Base-by-base conservation (phyloP, 1,284 basidiomycete genomes). In the Austroboletus niveus region DNA sequence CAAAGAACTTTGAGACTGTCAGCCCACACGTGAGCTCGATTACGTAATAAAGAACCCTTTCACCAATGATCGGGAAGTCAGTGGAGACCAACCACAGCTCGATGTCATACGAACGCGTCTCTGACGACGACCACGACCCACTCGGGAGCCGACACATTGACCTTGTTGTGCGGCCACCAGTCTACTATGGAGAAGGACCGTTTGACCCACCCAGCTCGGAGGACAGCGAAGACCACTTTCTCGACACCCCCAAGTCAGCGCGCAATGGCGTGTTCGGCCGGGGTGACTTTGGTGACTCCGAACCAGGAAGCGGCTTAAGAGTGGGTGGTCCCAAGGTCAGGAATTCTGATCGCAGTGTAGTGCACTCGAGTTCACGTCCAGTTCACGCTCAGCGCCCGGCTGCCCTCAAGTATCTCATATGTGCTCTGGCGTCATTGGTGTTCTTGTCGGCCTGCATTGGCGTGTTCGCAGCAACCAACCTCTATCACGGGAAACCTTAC, bases 161-260 rank as follows among this genome's bases (percentile, higher is more conserved):
- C 30, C 50, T 48, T n/a, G 42, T 40, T 29, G 52, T 66, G 12
- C 64, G 66, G 55, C 81, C 81, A 8, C 66, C 70, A 14, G 71
- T 75, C 5, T 87, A 88, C 69, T 88, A 88, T 57, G 83, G 77
- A 29, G 85, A 88, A 24, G 85, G 85, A 0, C 75, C 80, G 0
- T 89, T 88, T 59, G 83, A 87, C 58, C 76, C 84, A 34, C 84
- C 86, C 8, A 86, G 81, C 61, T 87, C 85, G 41, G 85, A 85
- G 24, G 85, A 84, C 50, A 79, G 80, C 20, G 80, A 81, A 24
- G 72, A 70, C 9, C 66, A 76, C 44, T 64, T 77, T 34, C 73
- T 75, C 58, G 82, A 80, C 56, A 61, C 60, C 14, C 31, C 39
- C 4, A 64, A 62, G 2, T 57, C 20, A 22, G 38, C 17, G 38